phyloP scores from a whole-genome alignment of 1,284 basidiomycete species.

The Macrocystidia cucumis region DNA sequence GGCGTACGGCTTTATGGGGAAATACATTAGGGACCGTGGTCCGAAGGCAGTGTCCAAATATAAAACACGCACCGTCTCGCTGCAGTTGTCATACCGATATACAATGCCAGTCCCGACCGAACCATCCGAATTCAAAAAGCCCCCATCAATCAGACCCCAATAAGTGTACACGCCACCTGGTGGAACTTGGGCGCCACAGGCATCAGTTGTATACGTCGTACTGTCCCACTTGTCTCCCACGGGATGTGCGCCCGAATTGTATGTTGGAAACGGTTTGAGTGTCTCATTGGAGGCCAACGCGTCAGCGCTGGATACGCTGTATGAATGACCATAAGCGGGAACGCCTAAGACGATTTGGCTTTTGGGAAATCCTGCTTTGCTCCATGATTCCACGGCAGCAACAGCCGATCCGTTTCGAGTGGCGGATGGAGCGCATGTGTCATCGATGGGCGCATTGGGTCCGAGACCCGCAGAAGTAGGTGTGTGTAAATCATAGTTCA shows the following conservation, averaged over 20 bases:
- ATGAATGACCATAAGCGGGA: conserved; percentile 69
- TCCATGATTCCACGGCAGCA: conserved; percentile 71
- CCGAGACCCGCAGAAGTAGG: conserved; percentile 48
- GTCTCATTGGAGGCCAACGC: conserved; percentile 24
- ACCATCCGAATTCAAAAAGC: conserved; percentile 47
- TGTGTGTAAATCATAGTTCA: conserved; percentile 83
- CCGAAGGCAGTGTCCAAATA: conserved; percentile 1
- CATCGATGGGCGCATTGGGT: conserved; percentile 78
- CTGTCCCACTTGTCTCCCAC: conserved; percentile 52
- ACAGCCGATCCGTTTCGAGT: conserved; percentile 71
- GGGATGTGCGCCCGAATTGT: conserved; percentile 33
- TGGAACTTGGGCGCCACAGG: conserved; percentile 37
- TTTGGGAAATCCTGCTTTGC: conserved; percentile 68
- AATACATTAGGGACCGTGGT: not conserved
- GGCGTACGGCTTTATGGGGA: conserved; percentile 44
- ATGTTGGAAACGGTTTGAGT: conserved; percentile 42
- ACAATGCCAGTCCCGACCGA: conserved; percentile 38
- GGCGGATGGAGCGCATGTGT: conserved; percentile 58
- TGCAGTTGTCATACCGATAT: conserved; percentile 53
- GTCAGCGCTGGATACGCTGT: conserved; percentile 27
- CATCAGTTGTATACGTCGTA: conserved; percentile 35
- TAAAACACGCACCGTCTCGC: conserved; percentile 49
- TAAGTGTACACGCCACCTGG: conserved; percentile 50
- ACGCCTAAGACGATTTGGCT: conserved; percentile 68
- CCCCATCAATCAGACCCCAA: conserved; percentile 47